Evolutionary conservation across 495 filamentous ascomycete species (phyloP).

Genomic region (Neurospora intermedia): DNA sequence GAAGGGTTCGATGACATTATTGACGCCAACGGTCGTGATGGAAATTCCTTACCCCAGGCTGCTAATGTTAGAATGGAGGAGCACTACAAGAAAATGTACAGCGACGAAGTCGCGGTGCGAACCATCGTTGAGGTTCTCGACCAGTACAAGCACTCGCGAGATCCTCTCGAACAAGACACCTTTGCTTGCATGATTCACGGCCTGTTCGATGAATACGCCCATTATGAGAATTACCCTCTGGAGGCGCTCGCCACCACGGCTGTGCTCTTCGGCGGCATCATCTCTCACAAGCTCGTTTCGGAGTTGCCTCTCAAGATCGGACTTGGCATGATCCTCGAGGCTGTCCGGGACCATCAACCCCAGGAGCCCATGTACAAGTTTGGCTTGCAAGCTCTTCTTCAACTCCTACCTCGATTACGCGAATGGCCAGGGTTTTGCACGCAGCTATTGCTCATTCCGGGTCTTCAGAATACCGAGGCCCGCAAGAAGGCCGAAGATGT

Average conservation of each 20-base stretch:
- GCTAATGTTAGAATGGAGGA: slow-evolving; percentile 91
- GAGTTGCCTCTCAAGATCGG: slow-evolving; percentile 84
- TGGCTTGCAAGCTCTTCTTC: slow-evolving; percentile 88
- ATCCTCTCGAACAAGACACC: slow-evolving; percentile 77
- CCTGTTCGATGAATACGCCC: slow-evolving; percentile 92
- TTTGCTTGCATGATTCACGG: slow-evolving; percentile 99
- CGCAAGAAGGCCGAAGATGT: slow-evolving; percentile 75
- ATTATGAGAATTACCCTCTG: slow-evolving; percentile 86
- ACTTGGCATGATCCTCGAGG: slow-evolving; percentile 90
- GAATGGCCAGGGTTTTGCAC: slow-evolving; percentile 91
- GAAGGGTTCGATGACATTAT: slow-evolving; percentile 85
- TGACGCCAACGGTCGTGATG: slow-evolving; percentile 67
- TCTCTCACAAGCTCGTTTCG: slow-evolving; percentile 80
- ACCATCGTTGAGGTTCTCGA: slow-evolving; percentile 72
- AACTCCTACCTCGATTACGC: slow-evolving; percentile 66
- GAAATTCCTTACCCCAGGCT: slow-evolving; percentile 64
- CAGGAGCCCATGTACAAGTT: slow-evolving; percentile 96
- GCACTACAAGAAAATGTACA: slow-evolving; percentile 93
- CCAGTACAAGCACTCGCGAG: slow-evolving; percentile 72
- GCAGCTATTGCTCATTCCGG: slow-evolving; percentile 66
- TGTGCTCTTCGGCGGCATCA: slow-evolving; percentile 93
- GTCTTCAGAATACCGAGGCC: slow-evolving; percentile 72
- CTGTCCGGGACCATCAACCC: slow-evolving; percentile 69
- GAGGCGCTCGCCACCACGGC: slow-evolving; percentile 91
- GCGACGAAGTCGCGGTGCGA: slow-evolving; percentile 68